Conservation (phyloP, 225 moss, liverwort and hornwort genomes). For the Bryum argenteum region DNA sequence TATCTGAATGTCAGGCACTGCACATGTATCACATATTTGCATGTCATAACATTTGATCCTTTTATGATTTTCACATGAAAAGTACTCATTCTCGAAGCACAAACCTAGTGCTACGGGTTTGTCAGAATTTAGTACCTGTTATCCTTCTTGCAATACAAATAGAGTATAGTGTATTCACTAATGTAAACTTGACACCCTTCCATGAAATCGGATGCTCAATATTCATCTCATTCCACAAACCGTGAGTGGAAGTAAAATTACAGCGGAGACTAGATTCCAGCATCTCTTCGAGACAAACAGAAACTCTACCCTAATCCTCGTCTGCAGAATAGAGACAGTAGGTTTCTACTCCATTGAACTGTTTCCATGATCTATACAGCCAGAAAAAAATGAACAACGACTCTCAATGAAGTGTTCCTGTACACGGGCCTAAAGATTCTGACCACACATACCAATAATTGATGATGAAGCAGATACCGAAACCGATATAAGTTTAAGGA, state of each 20-base stretch:
- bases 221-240: slow-evolving; percentile 7
- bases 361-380: slow-evolving; percentile 1
- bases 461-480: background rate
- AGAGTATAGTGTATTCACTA: background rate
- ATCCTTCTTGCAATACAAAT: too few relatives aligned
- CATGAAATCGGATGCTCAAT: too few relatives aligned
- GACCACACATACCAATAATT: background rate
- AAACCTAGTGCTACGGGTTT: too few relatives aligned
- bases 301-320: slow-evolving; percentile 20
- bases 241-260: slow-evolving; percentile 9
- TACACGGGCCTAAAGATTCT: slow-evolving; percentile 13
- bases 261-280: slow-evolving; percentile 8
- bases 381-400: slow-evolving; percentile 8
- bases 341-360: background rate
- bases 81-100: too few relatives aligned
- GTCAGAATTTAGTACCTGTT: too few relatives aligned
- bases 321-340: too few relatives aligned
- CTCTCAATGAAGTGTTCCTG: slow-evolving; percentile 8
- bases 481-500: background rate
- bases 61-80: too few relatives aligned
- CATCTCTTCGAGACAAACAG: slow-evolving; percentile 5
- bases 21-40: too few relatives aligned
- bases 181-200: background rate
- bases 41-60: too few relatives aligned
- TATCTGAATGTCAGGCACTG: too few relatives aligned